phyloP scores from a whole-genome alignment of 108 stramenopile genomes.

The Cyclostephanos invisitatus region DNA sequence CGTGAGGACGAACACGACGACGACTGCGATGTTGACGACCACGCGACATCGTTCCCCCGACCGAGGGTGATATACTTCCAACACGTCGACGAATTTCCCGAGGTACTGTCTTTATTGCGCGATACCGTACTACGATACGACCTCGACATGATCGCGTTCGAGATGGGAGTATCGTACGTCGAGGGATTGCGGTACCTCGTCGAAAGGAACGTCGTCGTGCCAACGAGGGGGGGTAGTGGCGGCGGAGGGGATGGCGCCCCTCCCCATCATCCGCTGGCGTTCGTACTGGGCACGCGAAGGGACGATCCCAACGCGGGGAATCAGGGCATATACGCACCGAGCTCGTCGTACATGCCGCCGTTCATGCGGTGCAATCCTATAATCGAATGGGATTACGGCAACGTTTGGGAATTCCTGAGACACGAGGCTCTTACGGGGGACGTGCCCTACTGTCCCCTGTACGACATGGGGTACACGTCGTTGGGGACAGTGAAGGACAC shows the following conservation, averaged over 20 bases:
- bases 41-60: conserved; percentile 39
- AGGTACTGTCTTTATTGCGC: conserved; percentile 59
- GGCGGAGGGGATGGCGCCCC: neutral
- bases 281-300: conserved; percentile 92
- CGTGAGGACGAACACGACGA: conserved; percentile 45
- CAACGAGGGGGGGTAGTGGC: neutral
- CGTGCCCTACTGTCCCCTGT: conserved; percentile 88
- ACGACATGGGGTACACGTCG: conserved; percentile 96
- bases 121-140: conserved; percentile 79
- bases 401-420: conserved; percentile 94
- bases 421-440: conserved; percentile 57
- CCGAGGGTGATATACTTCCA: conserved; percentile 86
- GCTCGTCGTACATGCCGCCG: conserved; percentile 93
- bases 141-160: conserved; percentile 88
- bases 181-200: conserved; percentile 74
- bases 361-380: conserved; percentile 98
- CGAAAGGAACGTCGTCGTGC: conserved; percentile 50
- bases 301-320: conserved; percentile 93
- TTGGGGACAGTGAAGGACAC: conserved; percentile 93
- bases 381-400: conserved; percentile 88
- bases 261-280: conserved; percentile 69
- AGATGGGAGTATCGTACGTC: conserved; percentile 59
- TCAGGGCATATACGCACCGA: conserved; percentile 79
- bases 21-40: conserved; percentile 29
- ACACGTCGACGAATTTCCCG: conserved; percentile 79